Percentiles rank a stretch among this genome's conserved stretches.
phyloP scores from a whole-genome alignment of 2,329 filamentous ascomycete genomes.

The Alternaria metachromatica region DNA sequence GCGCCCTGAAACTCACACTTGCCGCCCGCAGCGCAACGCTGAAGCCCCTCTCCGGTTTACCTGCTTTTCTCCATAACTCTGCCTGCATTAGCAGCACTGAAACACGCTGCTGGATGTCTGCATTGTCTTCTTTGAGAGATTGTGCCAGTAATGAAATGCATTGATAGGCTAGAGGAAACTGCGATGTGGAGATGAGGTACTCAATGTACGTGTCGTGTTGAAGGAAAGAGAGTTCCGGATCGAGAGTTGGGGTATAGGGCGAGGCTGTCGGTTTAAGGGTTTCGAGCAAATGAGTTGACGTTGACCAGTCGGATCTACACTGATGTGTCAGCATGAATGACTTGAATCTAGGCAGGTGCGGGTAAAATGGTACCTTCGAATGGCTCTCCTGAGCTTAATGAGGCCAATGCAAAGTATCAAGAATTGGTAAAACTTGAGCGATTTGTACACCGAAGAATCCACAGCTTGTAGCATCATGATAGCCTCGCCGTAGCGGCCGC shows the following conservation, averaged over 20 bases:
- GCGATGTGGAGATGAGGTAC: constrained; percentile 60
- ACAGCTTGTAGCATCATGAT: constrained; percentile 66
- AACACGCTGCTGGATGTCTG: constrained; percentile 72
- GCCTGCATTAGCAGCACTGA: constrained; percentile 77
- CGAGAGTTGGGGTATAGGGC: constrained; percentile 52
- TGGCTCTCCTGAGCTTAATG: constrained; percentile 68
- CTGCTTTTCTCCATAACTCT: constrained; percentile 70
- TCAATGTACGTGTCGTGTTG: constrained; percentile 67
- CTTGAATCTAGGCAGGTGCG: neutral
- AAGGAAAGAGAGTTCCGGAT: constrained; percentile 66
- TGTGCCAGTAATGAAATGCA: constrained; percentile 61
- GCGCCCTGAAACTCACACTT: constrained; percentile 72
- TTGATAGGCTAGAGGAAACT: constrained; percentile 61
- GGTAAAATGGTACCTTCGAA: constrained; percentile 55
- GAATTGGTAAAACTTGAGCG: constrained; percentile 79
- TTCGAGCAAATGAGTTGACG: constrained; percentile 63
- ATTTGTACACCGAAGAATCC: constrained; percentile 67
- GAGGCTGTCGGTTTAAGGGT: constrained; percentile 59
- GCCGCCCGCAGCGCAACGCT: constrained; percentile 78
- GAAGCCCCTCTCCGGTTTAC: constrained; percentile 76
- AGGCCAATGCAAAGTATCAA: constrained; percentile 72
- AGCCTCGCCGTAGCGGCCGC: constrained; percentile 75
- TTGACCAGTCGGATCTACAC: constrained; percentile 59
- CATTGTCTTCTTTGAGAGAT: constrained; percentile 60
- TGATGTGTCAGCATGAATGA: constrained; percentile 17